Base-by-base conservation (phyloP, 345 rosid species). In the Hypericum androsaemum region DNA sequence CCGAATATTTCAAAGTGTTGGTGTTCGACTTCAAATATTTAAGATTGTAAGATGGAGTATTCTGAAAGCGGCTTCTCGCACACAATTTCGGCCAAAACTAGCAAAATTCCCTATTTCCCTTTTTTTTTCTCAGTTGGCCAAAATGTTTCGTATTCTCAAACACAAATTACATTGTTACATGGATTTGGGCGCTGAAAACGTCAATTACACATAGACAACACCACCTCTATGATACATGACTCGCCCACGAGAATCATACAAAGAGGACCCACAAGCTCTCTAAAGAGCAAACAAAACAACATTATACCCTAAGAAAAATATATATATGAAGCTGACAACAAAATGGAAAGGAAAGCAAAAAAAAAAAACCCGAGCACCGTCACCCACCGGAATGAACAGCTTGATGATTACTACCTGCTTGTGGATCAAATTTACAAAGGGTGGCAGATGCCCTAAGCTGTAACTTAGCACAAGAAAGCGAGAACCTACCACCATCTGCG, bases 201-300 rank as follows among this genome's bases (percentile, higher is more conserved):
- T 32, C 52, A 63, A 57, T 67, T 73, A 73, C 78, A 75, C 61
- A 66, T 67, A 22, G 32, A 22, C 32, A 47, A 54, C 72, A 63
- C 49, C 69, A 67, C 61, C 70, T 70, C 76, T 74, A 76, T 78
- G 56, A 72, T 76, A 81, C 84, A 78, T 16, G n/a, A 66, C 63
- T 63, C 52, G 65, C 71, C 68, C 66, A 74, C 57, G 52, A 47
- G 17, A 49, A 54, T 50, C 60, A 40, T 32, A 22, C 32, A 22
- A 22, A 22, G 32, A 64, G 53, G 44, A 53, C 50, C 60, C 63
- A 10, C 66, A 16, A 10, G 48, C 44, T 68, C 70, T 63, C 64
- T 41, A 22, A 38, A 32, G 38, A 28, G 41, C 1, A 7, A 7
- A 28, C 12, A 50, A 43, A 56, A 38, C 60, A 54, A 67, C 41